Base-by-base conservation (phyloP, 225 moss, liverwort and hornwort genomes). In the Asterella californica region DNA sequence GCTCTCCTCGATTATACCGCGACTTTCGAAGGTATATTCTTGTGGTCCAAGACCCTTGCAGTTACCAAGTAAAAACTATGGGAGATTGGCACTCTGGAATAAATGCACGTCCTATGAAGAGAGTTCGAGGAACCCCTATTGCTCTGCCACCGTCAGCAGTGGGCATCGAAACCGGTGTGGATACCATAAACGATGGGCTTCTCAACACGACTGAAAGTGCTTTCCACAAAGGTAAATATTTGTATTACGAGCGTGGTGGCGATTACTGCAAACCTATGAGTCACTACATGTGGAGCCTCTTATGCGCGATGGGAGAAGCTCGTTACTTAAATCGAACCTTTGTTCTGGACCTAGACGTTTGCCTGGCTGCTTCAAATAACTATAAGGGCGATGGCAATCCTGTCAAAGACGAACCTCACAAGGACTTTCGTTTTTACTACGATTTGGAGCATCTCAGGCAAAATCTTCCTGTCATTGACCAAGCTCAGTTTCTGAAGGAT, bases 41-140 rank as follows among this genome's bases (percentile, higher is more conserved):
- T 17, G 67, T 79, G 15, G 72, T 85, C 32, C n/a, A 46, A 63
- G 81, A 73, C 42, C 88, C 80, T 38, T 96, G 96, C 77, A 82
- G 65, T 29, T 91, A 91, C 74, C 64, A 62, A 62, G 93, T 95
- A 37, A 85, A 72, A 75, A 88, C 75, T 29, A 81, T 88, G 64
- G 94, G 94, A 7, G 88, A 79, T 74, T 96, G 96, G 96, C 96
- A 96, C 84, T 92, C 94, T 21, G 96, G 96, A 69, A 82, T 83
- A 46, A 87, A 92, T 70, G 96, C 92, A 15, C 84, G 86, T 37
- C 88, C 90, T 46, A 61, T 10, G n/a, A 83, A 84, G 79, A 79
- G 38, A 72, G 3, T 10, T 6, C 77, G 69, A 74, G 14, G 69
- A 52, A 49, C 25, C 30, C 70, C 57, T 54, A 19, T 64, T 33